Conservation (phyloP, 1,284 basidiomycete genomes). For the Singerocomus inundabilis region DNA sequence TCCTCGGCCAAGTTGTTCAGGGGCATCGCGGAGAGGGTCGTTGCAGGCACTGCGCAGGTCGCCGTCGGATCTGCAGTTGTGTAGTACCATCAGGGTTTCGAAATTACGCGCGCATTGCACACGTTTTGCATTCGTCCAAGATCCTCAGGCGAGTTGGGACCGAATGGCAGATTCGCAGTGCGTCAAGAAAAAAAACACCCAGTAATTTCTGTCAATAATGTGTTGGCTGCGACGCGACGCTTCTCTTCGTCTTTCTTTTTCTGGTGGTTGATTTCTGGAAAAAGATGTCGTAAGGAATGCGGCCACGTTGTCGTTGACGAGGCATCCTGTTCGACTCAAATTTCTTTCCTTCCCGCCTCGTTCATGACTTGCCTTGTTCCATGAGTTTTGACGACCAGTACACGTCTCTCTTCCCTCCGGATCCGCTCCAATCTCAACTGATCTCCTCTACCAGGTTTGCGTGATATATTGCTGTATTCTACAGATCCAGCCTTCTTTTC, state of each 20-base stretch:
- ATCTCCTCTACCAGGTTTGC: conserved; percentile 7
- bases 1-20: conserved; percentile 61
- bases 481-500: neutral
- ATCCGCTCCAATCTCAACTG: conserved; percentile 6
- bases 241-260: neutral
- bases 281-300: conserved; percentile 21
- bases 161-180: no score
- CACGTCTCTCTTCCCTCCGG: conserved; percentile 19
- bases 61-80: conserved; percentile 5
- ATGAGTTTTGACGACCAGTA: conserved; percentile 31
- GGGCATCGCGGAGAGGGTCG: conserved; percentile 47
- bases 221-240: no score
- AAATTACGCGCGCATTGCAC: neutral
- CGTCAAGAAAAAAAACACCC: no score
- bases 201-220: no score
- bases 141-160: no score
- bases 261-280: conserved; percentile 15
- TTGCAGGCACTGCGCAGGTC: conserved; percentile 7
- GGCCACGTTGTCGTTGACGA: conserved; percentile 25
- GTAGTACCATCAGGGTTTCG: neutral
- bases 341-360: conserved; percentile 18
- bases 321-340: conserved; percentile 24
- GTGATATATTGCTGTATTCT: conserved; percentile 23
- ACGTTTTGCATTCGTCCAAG: no score
- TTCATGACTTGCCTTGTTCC: conserved; percentile 29